Evolutionary conservation across 2,329 filamentous ascomycete species (phyloP).

Genomic region (Diaporthe longicolla): DNA sequence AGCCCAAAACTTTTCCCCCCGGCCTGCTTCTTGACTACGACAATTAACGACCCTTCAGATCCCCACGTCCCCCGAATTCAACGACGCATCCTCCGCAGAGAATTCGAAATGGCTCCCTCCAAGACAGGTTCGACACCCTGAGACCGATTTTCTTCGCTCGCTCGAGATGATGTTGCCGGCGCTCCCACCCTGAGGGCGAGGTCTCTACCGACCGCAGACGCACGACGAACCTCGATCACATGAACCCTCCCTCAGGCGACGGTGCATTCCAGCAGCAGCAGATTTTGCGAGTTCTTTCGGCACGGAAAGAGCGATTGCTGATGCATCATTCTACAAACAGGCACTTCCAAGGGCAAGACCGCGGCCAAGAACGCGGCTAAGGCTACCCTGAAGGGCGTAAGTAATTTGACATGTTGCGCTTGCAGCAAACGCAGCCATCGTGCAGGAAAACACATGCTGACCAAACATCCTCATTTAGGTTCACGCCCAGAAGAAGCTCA

Average conservation of each 20-base stretch:
- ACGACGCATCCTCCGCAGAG: constrained; percentile 42
- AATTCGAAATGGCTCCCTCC: constrained; percentile 43
- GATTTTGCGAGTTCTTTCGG: constrained; percentile 80
- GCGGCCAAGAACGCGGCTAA: constrained; percentile 96
- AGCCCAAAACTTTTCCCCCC: constrained; percentile 9
- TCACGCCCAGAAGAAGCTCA: constrained; percentile 85
- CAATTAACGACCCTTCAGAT: constrained; percentile 36
- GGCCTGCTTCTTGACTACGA: not conserved
- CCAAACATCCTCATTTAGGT: constrained; percentile 53
- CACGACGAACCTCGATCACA: constrained; percentile 39
- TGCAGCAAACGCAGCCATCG: not conserved
- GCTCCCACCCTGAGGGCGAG: constrained; percentile 43
- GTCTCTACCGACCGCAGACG: constrained; percentile 35
- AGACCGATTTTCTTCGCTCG: constrained; percentile 31
- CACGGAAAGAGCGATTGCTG: constrained; percentile 77
- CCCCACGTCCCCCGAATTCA: constrained; percentile 41
- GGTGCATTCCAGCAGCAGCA: constrained; percentile 77
- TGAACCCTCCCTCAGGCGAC: constrained; percentile 44
- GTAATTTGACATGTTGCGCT: constrained; percentile 55
- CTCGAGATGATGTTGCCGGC: constrained; percentile 44
- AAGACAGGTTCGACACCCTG: constrained; percentile 44
- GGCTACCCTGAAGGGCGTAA: constrained; percentile 95
- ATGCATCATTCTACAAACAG: constrained; percentile 70
- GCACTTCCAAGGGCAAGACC: constrained; percentile 69
- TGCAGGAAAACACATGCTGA: constrained; percentile 43